Evolutionary conservation across 2,329 filamentous ascomycete genomes (phyloP).

Genomic region (Ophiostoma montium): DNA sequence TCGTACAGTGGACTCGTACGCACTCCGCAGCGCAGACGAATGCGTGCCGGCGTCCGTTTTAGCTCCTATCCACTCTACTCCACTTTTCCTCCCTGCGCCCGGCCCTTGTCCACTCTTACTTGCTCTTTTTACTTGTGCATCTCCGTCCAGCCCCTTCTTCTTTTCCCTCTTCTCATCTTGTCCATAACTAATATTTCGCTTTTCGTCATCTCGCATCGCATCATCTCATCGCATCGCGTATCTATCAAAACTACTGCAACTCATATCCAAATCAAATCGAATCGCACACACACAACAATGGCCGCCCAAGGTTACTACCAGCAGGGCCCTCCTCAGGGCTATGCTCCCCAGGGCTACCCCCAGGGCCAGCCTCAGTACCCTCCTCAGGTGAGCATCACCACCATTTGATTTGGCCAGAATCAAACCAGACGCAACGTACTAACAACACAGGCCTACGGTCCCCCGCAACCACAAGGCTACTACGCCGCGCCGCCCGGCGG

Average conservation of each 20-base stretch:
- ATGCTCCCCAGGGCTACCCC: slow-evolving; percentile 15
- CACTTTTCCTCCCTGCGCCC: too few relatives aligned
- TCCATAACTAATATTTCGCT: not conserved
- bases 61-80: too few relatives aligned
- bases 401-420: not conserved
- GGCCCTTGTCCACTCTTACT: not conserved
- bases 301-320: slow-evolving; percentile 24
- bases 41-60: too few relatives aligned
- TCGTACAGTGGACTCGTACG: too few relatives aligned
- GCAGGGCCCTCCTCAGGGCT: slow-evolving; percentile 18
- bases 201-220: not conserved
- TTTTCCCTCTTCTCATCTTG: not conserved
- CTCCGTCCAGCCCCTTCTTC: not conserved
- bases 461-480: slow-evolving; percentile 26
- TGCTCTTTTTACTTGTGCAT: not conserved
- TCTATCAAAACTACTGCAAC: not conserved
- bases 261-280: not conserved
- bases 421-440: not conserved
- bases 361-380: slow-evolving; percentile 28
- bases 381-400: slow-evolving; percentile 23
- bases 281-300: slow-evolving; percentile 16
- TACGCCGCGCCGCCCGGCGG: slow-evolving; percentile 26
- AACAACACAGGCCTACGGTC: slow-evolving; percentile 4
- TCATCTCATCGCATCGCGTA: not conserved
- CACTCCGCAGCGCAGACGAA: too few relatives aligned